Conservation (phyloP, 176 grass and related monocot genomes). For the Pontederia crassipes region DNA sequence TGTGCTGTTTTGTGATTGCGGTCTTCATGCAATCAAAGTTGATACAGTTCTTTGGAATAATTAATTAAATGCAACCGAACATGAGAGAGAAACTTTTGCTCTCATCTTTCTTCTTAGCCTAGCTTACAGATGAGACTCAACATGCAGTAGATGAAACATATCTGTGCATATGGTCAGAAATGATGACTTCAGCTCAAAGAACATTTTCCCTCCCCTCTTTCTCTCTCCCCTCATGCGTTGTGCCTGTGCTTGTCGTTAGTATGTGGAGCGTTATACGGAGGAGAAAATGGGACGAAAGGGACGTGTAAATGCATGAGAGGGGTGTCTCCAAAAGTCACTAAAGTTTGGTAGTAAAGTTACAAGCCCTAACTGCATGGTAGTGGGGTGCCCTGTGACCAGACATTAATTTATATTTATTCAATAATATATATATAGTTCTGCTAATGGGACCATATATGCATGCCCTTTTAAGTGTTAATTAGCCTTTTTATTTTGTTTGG, state of each 20-base stretch:
- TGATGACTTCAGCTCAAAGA: too few relatives aligned
- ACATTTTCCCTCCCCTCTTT: not conserved
- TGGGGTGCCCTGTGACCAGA: not conserved
- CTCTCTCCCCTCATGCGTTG: not conserved
- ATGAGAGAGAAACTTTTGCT: too few relatives aligned
- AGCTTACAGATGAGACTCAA: too few relatives aligned
- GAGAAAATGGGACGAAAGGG: not conserved
- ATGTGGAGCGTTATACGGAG: too few relatives aligned
- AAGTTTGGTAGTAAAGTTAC: not conserved
- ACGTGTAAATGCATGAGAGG: not conserved
- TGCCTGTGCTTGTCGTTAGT: not conserved
- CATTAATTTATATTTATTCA: not conserved
- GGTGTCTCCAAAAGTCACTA: not conserved
- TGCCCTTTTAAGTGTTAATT: not conserved
- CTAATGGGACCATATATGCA: not conserved
- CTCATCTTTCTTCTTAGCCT: too few relatives aligned
- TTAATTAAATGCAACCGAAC: too few relatives aligned
- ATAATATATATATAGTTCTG: not conserved
- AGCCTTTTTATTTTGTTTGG: not conserved
- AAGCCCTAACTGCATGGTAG: constrained; percentile 1
- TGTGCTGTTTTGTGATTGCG: too few relatives aligned
- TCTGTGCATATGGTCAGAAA: too few relatives aligned
- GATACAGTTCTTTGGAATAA: too few relatives aligned
- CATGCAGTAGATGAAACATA: too few relatives aligned
- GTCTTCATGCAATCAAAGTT: too few relatives aligned